These are phyloP conservation scores for Ramaria sp. DNA, from an alignment of 768 basidiomycete species.

Conservation along the genomic window DNA sequence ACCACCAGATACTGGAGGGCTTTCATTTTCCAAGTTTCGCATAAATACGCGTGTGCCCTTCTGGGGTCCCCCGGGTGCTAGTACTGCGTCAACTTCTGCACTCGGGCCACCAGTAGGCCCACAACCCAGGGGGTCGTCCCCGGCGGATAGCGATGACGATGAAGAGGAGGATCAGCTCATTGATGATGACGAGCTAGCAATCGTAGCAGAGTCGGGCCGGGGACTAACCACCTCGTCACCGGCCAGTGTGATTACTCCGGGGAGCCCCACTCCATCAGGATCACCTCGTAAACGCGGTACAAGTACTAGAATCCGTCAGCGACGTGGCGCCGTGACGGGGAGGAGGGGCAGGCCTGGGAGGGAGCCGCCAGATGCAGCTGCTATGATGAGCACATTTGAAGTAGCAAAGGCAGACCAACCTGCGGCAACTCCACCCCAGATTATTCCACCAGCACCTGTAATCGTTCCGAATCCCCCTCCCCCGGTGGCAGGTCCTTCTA, in stretches of 20 bases:
- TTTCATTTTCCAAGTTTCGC: conserved; percentile 28
- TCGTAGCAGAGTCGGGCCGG: neutral
- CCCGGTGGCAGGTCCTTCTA: conserved; percentile 22
- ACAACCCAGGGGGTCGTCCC: conserved; percentile 21
- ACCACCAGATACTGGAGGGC: conserved; percentile 17
- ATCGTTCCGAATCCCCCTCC: conserved; percentile 15
- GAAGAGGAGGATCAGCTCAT: conserved; percentile 72
- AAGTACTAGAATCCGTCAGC: neutral
- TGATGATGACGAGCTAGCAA: conserved; percentile 46
- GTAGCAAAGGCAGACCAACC: neutral
- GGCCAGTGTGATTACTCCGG: neutral
- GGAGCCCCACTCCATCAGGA: neutral
- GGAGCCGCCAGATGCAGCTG: conserved; percentile 8
- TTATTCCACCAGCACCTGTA: conserved; percentile 11
- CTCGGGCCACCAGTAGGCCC: conserved; percentile 23
- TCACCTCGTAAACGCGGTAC: neutral
- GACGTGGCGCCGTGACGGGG: conserved; percentile 1
- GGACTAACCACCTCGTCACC: neutral
- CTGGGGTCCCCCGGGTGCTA: neutral
- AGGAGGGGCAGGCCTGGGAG: conserved; percentile 5
- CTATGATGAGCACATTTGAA: conserved; percentile 12
- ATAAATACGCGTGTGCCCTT: conserved; percentile 41
- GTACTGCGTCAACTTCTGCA: neutral
- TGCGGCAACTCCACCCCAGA: neutral
- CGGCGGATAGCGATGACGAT: conserved; percentile 26